Evolutionary conservation across 345 rosid species (phyloP), one percentile per base, ranked within the genome.

Genomic region (Camelina sativa): DNA sequence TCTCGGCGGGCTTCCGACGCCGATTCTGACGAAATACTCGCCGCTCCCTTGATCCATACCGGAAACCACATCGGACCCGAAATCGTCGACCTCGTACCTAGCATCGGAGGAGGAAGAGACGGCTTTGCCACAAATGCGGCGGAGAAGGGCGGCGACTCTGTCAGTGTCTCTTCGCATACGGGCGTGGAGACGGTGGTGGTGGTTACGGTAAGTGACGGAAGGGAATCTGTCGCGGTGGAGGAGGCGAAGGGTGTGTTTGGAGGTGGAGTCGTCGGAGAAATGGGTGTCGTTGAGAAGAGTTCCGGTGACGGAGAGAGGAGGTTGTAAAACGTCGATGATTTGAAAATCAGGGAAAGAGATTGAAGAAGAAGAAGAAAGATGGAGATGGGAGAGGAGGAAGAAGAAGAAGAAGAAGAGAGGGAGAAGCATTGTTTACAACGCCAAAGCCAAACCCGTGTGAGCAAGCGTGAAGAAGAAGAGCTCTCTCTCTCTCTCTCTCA

Each of bases 31-130:
- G 40, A 95, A 92, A 65, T 92, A 95, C 61, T 95, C 98, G 0
- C 99, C 99, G 6, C 99, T 95, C 0, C 99, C 99, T 77, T 95
- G 97, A 67, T 88, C 86, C 97, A 88, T 90, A 12, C 99, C 99
- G 2, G 99, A 95, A 5, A 92, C 88, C 22, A 95, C 97, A 53
- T 92, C 97, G 23, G 99, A 84, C 10, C 96, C 97, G 7, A 95
- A 89, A 55, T 92, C 97, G 47, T 80, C 74, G 51, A 69, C 75
- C 25, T 72, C 38, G 40, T 79, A 80, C 6, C 19, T 35, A 0
- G 73, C 67, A 20, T 32, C 20, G 30, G 43, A 30, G 15, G 38
- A 34, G 16, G 43, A 30, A 15, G 38, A 28, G 2, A 23, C 28
- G 0, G 11, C 2, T 52, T 41, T 67, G 0, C 71, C 65, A 3